Base-by-base conservation (phyloP, 1,284 basidiomycete genomes). In the Vanrija pseudolonga region DNA sequence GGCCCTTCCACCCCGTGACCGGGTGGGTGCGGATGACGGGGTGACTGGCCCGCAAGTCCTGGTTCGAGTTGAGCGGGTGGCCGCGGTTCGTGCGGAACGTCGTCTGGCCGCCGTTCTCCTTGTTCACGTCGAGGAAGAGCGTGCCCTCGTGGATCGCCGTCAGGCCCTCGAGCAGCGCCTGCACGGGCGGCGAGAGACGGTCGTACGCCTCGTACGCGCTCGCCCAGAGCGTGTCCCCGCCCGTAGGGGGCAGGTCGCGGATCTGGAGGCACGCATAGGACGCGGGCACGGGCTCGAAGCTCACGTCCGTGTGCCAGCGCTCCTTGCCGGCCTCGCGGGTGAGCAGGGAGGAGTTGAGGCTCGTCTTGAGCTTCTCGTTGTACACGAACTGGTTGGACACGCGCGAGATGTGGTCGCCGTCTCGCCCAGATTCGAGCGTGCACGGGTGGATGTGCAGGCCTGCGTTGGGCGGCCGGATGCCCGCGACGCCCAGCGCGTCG, bases 361-460 rank as follows among this genome's bases (percentile, higher is more conserved):
- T 11, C 2, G 32, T 32, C 32, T 32, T 32, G 4, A 32, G 32
- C 48, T 50, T 60, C 68, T 23, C 55, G 74, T 76, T 76, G 73
- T 50, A 45, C 15, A 51, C 38, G 18, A 38, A 48, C 62, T 74
- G 70, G 18, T 78, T 80, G 6, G 77, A 77, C 52, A 83, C 82
- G 23, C 81, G 77, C 20, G 76, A 77, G 9, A 82, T 77, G 53
- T 84, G 81, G 39, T 76, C 76, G 11, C 81, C 80, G 32, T 59
- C 40, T 23, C 37, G 15, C 19, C n/a, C 81, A 72, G 53, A 81
- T 79, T 8, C 78, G 71, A 37, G 20, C 2, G 81, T 82, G 45
- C 84, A 77, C 2, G 85, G 85, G 66, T 87, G 85, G 49, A 80
- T 79, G 67, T 88, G 85, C 48, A 87, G 74, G 40, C 68, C 77